Base-by-base conservation (phyloP, 2,329 filamentous ascomycete species). In the Neonectria punicea region DNA sequence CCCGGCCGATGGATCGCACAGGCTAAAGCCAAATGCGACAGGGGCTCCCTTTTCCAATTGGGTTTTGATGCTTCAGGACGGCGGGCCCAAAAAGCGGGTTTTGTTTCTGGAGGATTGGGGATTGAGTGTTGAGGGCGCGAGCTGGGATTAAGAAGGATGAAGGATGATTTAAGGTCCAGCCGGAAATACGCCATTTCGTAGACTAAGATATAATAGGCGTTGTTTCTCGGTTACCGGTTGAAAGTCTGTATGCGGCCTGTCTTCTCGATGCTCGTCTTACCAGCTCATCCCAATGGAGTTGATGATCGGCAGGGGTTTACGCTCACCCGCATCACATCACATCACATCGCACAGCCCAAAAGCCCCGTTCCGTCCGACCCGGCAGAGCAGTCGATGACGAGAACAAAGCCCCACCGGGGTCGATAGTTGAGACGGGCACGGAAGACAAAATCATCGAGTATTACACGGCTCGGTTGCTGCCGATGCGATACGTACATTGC, bases 291-390 rank as follows among this genome's bases (percentile, higher is more conserved):
- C 36, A 58, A 43, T 43, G 39, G 14, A 66, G 54, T 39, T 39
- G 43, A 44, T 61, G 70, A 71, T 72, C 68, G 67, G 46, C 70
- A 73, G 65, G 65, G 65, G 65, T 47, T 28, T 30, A 10, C 30
- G 30, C n/a, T 30, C n/a, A 51, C 36, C 58, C 13, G 56, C 50
- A 30, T 47, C 46, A 36, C 47, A 25, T 25, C 25, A 25, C 25
- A 25, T 25, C 13, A 53, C 50, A 30, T 44, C 46, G 34, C 47
- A 51, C 49, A 22, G 28, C 4, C 49, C 34, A 51, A 51, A 34
- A 30, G 7, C 22, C 30, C 28, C 49, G 32, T 51, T 16, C n/a
- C n/a, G n/a, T 9, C 16, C 36, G 36, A 10, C 11, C 9, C 13
- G 34, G 34, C 22, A 22, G 34, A 14, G 28, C 8, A 30, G 28